These are phyloP conservation scores for Plasmodium berghei DNA, from an alignment of 169 alveolate genomes.

Conservation along the genomic window DNA sequence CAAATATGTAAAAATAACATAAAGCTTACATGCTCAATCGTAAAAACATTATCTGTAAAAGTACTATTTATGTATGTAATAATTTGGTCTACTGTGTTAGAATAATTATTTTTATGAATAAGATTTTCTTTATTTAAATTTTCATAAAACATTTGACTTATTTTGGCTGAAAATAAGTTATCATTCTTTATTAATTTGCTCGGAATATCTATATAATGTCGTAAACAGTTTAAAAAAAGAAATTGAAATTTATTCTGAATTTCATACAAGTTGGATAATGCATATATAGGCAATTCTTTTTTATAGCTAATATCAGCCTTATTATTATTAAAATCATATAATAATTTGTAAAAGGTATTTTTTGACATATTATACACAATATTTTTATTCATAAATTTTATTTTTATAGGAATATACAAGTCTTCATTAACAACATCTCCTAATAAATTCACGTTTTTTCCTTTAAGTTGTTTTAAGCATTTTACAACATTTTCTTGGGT, in stretches of 20 bases:
- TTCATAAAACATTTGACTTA: constrained; percentile 18
- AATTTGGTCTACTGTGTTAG: constrained; percentile 16
- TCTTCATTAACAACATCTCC: constrained; percentile 20
- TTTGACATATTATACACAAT: constrained; percentile 36
- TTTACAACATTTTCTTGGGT: neutral
- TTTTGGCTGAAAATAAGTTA: constrained; percentile 20
- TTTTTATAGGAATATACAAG: constrained; percentile 42
- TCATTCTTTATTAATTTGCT: constrained; percentile 18
- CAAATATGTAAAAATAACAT: neutral
- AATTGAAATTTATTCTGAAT: constrained; percentile 38
- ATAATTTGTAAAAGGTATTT: constrained; percentile 28
- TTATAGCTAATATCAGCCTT: constrained; percentile 1
- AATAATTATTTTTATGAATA: constrained; percentile 12
- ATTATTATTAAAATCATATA: constrained; percentile 25
- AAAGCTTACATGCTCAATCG: constrained; percentile 26
- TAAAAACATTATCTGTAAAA: constrained; percentile 29
- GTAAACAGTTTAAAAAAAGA: constrained; percentile 44
- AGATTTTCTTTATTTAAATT: constrained; percentile 25
- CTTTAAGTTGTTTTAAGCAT: constrained; percentile 45
- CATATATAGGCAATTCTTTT: neutral
- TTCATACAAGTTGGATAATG: constrained; percentile 28
- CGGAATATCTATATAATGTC: constrained; percentile 53
- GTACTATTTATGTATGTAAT: constrained; percentile 18
- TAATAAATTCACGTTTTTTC: constrained; percentile 39
- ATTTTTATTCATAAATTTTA: constrained; percentile 33